Percentiles rank a stretch among this genome's conserved stretches.
Evolutionary conservation across 2,329 filamentous ascomycete species (phyloP).

Genomic region (Scytalidium sp.): DNA sequence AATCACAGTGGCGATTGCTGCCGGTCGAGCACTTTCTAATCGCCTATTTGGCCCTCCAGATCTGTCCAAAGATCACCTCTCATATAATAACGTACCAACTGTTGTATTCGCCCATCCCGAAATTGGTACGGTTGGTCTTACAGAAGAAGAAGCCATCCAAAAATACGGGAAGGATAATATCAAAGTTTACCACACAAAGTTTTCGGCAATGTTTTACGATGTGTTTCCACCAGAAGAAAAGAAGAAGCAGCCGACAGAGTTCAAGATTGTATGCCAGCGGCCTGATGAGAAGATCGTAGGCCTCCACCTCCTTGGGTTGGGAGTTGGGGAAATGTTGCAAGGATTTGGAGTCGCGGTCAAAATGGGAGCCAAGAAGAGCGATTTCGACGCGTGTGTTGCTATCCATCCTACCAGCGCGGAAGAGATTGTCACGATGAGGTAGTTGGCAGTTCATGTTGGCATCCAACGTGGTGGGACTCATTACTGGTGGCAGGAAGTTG

Average conservation of each 20-base stretch:
- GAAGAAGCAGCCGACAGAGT: constrained; percentile 46
- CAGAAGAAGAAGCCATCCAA: constrained; percentile 43
- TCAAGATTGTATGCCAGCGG: constrained; percentile 46
- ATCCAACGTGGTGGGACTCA: too few relatives aligned
- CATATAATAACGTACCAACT: constrained; percentile 48
- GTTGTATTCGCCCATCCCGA: constrained; percentile 51
- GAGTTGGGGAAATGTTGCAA: constrained; percentile 68
- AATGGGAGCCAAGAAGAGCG: constrained; percentile 77
- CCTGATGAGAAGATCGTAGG: constrained; percentile 48
- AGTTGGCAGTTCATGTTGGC: too few relatives aligned
- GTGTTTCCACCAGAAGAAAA: constrained; percentile 41
- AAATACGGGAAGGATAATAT: constrained; percentile 46
- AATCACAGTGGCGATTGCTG: constrained; percentile 44
- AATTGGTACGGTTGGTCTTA: constrained; percentile 45
- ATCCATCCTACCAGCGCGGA: constrained; percentile 77
- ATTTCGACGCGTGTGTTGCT: constrained; percentile 72
- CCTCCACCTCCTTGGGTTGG: constrained; percentile 45
- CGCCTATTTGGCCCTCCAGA: constrained; percentile 45
- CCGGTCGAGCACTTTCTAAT: constrained; percentile 45
- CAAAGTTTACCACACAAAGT: constrained; percentile 46
- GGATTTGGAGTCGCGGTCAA: constrained; percentile 75
- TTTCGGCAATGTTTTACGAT: constrained; percentile 46
- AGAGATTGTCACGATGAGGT: constrained; percentile 54
- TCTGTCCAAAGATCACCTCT: constrained; percentile 38
- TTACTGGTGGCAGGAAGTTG: too few relatives aligned